A percentile compares a stretch with the other conserved stretches of the same genome.
Conservation (phyloP, 2,329 filamentous ascomycete species). For the Akanthomyces lecanii region DNA sequence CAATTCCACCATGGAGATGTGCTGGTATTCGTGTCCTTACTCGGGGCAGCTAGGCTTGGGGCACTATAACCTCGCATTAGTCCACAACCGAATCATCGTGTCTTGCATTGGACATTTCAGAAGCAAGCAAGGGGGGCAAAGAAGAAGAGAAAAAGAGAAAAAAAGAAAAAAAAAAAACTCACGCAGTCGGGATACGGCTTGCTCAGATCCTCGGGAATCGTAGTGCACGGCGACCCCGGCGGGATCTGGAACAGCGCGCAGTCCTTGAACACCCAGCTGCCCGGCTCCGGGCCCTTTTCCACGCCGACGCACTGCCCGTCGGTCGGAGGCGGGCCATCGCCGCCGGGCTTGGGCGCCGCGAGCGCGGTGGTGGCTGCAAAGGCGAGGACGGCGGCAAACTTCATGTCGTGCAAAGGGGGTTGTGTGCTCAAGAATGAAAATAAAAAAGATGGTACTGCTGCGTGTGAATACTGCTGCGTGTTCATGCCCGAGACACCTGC, state of each 20-base stretch:
- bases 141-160: not conserved
- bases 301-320: not conserved
- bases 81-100: too few species aligned
- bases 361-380: not conserved
- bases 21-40: too few species aligned
- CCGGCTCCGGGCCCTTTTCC: not conserved
- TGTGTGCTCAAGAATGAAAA: too few species aligned
- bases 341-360: not conserved
- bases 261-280: not conserved
- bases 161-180: not conserved
- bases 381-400: slow-evolving; percentile 3
- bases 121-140: too few species aligned
- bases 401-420: not conserved
- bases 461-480: too few species aligned
- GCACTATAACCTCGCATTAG: not conserved
- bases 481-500: too few species aligned
- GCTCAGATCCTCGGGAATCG: not conserved
- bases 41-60: slow-evolving; percentile 11
- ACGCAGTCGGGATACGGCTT: not conserved
- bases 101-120: too few species aligned
- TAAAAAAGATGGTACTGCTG: too few species aligned
- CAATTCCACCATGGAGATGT: too few species aligned
- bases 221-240: not conserved
- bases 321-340: not conserved
- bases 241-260: not conserved